phyloP scores from a whole-genome alignment of 768 basidiomycete species.

The Lactifluus echinatus region DNA sequence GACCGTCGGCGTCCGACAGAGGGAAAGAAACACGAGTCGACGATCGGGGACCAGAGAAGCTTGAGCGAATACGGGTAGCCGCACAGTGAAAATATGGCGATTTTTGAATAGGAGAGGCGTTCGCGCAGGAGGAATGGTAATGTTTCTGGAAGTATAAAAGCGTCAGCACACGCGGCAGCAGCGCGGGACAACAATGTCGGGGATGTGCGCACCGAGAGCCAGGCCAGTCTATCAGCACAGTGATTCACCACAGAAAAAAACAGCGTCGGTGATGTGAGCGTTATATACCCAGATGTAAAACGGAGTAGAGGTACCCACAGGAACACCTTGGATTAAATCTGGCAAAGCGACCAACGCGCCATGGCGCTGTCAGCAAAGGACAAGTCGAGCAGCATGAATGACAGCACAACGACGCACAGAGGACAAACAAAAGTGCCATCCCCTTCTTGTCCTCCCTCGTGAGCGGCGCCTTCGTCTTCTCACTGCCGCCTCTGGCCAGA shows the following conservation, averaged over 20 bases:
- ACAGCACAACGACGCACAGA: conserved; percentile 32
- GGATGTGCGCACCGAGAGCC: conserved; percentile 19
- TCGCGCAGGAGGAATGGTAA: conserved; percentile 94
- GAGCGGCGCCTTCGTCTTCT: conserved; percentile 4
- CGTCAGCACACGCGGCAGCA: conserved; percentile 67
- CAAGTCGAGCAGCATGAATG: not conserved
- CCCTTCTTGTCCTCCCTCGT: conserved; percentile 35
- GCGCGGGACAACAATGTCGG: conserved; percentile 34
- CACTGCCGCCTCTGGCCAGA: not conserved
- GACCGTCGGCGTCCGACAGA: conserved; percentile 88
- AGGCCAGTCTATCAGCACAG: conserved; percentile 9
- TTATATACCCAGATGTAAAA: too few relatives aligned
- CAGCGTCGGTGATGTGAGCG: not conserved
- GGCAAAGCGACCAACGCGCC: not conserved
- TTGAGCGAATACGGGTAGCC: conserved; percentile 96
- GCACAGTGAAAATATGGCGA: conserved; percentile 87
- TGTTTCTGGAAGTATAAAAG: conserved; percentile 50
- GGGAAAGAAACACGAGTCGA: conserved; percentile 79
- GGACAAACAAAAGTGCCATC: conserved; percentile 37
- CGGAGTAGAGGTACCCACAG: conserved; percentile 42
- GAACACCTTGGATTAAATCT: conserved; percentile 71
- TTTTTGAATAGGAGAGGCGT: conserved; percentile 92
- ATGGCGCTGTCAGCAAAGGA: not conserved
- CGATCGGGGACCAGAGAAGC: conserved; percentile 93
- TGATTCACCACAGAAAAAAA: not conserved